A percentile compares a stretch with the other conserved stretches of the same genome.
These are phyloP conservation scores for Fraxinus dipetala DNA, from an alignment of 305 asterid genomes.

Conservation along the genomic window DNA sequence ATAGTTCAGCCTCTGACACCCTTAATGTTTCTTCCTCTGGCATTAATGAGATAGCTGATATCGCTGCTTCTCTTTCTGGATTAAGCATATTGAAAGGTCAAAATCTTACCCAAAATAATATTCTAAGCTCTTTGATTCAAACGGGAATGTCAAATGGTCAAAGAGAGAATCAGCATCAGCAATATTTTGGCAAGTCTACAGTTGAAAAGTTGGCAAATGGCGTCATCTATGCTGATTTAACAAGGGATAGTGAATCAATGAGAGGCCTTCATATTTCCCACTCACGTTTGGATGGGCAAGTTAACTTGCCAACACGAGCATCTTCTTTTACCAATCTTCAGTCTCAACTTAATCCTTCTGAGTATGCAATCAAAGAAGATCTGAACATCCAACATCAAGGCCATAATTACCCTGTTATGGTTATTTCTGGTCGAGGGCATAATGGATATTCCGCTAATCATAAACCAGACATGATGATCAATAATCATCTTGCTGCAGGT, in stretches of 20 bases:
- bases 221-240: constrained; percentile 31
- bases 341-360: constrained; percentile 41
- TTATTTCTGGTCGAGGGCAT: constrained; percentile 24
- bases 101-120: constrained; percentile 31
- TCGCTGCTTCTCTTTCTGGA: constrained; percentile 52
- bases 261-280: constrained; percentile 27
- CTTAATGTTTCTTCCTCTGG: constrained; percentile 37
- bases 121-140: constrained; percentile 35
- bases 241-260: constrained; percentile 33
- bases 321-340: constrained; percentile 58
- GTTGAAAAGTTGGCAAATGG: constrained; percentile 37
- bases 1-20: constrained; percentile 24
- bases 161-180: constrained; percentile 39
- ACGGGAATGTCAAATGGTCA: constrained; percentile 36
- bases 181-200: constrained; percentile 37
- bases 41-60: constrained; percentile 50
- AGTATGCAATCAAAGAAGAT: constrained; percentile 39
- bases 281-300: constrained; percentile 35
- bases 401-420: constrained; percentile 28
- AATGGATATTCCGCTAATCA: constrained; percentile 30
- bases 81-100: constrained; percentile 42
- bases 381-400: constrained; percentile 37
- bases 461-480: constrained; percentile 21
- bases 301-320: constrained; percentile 49
- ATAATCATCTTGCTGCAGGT: constrained; percentile 24